These are phyloP conservation scores for Trametes sanguinea DNA, from an alignment of 768 basidiomycete genomes.

Conservation along the genomic window DNA sequence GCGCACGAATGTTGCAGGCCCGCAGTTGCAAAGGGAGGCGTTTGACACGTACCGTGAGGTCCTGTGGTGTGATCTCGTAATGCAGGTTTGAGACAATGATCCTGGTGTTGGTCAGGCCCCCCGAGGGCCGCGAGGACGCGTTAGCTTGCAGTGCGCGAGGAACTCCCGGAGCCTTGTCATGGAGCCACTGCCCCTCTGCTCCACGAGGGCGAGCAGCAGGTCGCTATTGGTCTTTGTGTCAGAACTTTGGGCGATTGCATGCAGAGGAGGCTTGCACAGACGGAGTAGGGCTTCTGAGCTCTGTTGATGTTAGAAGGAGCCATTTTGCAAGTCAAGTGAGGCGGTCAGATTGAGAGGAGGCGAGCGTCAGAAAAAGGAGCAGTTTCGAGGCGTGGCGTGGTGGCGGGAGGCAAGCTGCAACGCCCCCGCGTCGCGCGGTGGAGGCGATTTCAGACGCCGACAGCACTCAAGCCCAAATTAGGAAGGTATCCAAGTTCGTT, in stretches of 20 bases:
- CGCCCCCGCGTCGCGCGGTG: neutral
- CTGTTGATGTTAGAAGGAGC: slow-evolving; percentile 16
- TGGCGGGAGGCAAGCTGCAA: slow-evolving; percentile 2
- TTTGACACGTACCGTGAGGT: slow-evolving; percentile 68
- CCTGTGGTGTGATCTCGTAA: slow-evolving; percentile 88
- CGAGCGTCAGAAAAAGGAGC: neutral
- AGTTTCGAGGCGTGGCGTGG: neutral
- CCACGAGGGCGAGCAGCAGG: slow-evolving; percentile 49
- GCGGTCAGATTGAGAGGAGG: neutral
- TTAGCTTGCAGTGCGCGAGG: slow-evolving; percentile 32
- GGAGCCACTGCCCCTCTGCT: slow-evolving; percentile 69
- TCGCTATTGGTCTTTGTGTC: slow-evolving; percentile 44
- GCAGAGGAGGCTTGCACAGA: slow-evolving; percentile 2
- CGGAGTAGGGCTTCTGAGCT: slow-evolving; percentile 32
- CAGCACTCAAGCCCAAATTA: neutral
- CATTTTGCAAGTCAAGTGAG: neutral
- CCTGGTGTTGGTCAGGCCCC: slow-evolving; percentile 48
- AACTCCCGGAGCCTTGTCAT: slow-evolving; percentile 68
- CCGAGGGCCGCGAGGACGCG: slow-evolving; percentile 22
- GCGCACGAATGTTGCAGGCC: too few species aligned
- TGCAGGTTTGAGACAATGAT: slow-evolving; percentile 86
- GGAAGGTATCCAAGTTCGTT: slow-evolving; percentile 16
- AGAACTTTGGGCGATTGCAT: neutral
- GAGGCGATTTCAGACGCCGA: slow-evolving; percentile 5
- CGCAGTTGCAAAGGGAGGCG: neutral